A percentile compares a stretch with the other conserved stretches of the same genome.
Conservation (phyloP, 1,139 yeast species). For the Yamadazyma triangularis region DNA sequence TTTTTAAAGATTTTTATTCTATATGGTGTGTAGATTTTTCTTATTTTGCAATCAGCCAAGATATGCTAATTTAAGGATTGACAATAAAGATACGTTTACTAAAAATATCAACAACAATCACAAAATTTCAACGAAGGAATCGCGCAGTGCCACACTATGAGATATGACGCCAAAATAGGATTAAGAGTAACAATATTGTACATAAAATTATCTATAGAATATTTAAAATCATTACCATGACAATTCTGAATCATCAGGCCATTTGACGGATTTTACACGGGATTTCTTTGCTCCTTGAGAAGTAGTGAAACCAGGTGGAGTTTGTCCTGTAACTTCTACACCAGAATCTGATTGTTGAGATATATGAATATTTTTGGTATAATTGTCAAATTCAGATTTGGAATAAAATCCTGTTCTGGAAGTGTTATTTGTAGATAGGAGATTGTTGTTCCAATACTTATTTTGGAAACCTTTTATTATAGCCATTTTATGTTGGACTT, state of each 20-base stretch:
- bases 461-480: slow-evolving; percentile 45
- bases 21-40: no score
- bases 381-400: slow-evolving; percentile 25
- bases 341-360: slow-evolving; percentile 10
- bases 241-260: slow-evolving; percentile 49
- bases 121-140: no score
- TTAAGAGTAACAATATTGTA: no score
- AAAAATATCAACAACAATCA: no score
- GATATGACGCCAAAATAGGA: no score
- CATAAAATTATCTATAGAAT: no score
- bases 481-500: slow-evolving; percentile 42
- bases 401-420: slow-evolving; percentile 27
- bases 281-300: not conserved
- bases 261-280: slow-evolving; percentile 24
- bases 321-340: slow-evolving; percentile 13
- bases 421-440: not conserved
- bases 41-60: no score
- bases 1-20: slow-evolving; percentile 11
- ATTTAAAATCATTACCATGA: slow-evolving; percentile 8
- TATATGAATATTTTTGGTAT: slow-evolving; percentile 14
- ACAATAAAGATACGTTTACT: no score
- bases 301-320: not conserved
- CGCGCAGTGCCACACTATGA: no score
- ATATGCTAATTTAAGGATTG: no score
- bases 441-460: slow-evolving; percentile 8